phyloP scores from a whole-genome alignment of 2,329 filamentous ascomycete genomes.

The Aspergillus sp. region DNA sequence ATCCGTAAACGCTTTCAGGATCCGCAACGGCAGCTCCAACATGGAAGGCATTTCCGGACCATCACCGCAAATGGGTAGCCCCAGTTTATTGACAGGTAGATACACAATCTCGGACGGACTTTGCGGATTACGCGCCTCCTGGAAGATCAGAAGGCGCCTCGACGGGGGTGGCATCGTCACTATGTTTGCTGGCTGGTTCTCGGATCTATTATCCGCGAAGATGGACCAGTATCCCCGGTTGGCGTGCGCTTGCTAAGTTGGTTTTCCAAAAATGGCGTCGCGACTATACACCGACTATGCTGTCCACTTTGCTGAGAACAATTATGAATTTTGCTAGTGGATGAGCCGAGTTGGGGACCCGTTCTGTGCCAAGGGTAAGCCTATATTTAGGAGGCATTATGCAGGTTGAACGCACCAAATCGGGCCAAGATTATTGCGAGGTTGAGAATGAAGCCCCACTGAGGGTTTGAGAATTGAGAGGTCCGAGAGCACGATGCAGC shows the following conservation, averaged over 20 bases:
- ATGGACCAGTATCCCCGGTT: neutral
- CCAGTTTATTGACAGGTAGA: constrained; percentile 39
- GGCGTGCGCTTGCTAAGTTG: neutral
- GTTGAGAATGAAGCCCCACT: neutral
- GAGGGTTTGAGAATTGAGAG: no score
- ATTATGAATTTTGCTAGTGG: neutral
- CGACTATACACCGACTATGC: neutral
- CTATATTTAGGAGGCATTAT: neutral
- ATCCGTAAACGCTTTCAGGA: constrained; percentile 40
- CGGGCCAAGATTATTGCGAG: neutral
- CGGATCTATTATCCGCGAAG: neutral
- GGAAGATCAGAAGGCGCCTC: constrained; percentile 40
- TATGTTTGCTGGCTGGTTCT: neutral
- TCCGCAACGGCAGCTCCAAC: constrained; percentile 36
- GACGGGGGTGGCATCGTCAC: constrained; percentile 1
- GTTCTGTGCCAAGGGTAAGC: neutral
- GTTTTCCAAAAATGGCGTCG: neutral
- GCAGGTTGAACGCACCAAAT: neutral
- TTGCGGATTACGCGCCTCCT: constrained; percentile 37
- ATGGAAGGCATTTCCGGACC: constrained; percentile 37
- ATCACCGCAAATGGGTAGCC: constrained; percentile 37
- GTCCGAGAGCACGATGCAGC: no score
- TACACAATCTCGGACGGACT: constrained; percentile 33
- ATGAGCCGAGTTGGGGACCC: neutral
- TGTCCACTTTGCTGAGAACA: neutral